These are phyloP conservation scores for Paraconiothyrium sp. DNA, from an alignment of 2,329 filamentous ascomycete species.

Conservation along the genomic window DNA sequence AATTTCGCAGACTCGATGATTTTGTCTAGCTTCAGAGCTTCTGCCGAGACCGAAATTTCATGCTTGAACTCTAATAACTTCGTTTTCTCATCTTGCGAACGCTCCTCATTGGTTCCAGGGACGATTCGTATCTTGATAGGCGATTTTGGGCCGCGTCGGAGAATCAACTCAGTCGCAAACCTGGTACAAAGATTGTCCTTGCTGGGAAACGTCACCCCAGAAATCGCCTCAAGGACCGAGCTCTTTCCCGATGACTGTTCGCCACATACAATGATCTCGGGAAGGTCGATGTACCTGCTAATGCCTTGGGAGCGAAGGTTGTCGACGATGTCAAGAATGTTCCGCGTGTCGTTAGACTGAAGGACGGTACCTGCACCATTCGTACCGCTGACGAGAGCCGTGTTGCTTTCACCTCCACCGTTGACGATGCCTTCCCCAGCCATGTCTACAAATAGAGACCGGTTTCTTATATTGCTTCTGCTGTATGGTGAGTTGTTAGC, in stretches of 20 bases:
- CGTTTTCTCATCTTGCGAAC: slow-evolving; percentile 14
- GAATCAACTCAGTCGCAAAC: slow-evolving; percentile 68
- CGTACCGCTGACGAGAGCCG: not conserved
- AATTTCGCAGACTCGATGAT: slow-evolving; percentile 60
- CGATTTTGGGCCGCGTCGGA: slow-evolving; percentile 53
- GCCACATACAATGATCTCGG: slow-evolving; percentile 48
- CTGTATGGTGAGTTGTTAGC: not conserved
- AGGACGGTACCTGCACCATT: slow-evolving; percentile 39
- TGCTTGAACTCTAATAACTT: slow-evolving; percentile 20
- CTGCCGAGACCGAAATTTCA: slow-evolving; percentile 3
- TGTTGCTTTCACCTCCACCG: not conserved
- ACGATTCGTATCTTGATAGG: slow-evolving; percentile 56
- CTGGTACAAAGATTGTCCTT: slow-evolving; percentile 66
- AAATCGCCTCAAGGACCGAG: slow-evolving; percentile 47
- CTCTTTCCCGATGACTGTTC: slow-evolving; percentile 40
- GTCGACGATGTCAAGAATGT: slow-evolving; percentile 63
- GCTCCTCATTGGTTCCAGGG: slow-evolving; percentile 19
- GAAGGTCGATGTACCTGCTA: slow-evolving; percentile 38
- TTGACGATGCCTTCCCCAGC: not conserved
- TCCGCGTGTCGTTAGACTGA: slow-evolving; percentile 54
- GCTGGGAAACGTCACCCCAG: slow-evolving; percentile 66
- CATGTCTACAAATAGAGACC: not conserved
- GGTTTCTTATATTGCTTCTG: not conserved
- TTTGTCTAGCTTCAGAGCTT: slow-evolving; percentile 17
- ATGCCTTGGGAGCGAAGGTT: slow-evolving; percentile 57